A percentile compares a stretch with the other conserved stretches of the same genome.
Evolutionary conservation across 108 stramenopile species (phyloP).

Genomic region (Nitzschia sp.): DNA sequence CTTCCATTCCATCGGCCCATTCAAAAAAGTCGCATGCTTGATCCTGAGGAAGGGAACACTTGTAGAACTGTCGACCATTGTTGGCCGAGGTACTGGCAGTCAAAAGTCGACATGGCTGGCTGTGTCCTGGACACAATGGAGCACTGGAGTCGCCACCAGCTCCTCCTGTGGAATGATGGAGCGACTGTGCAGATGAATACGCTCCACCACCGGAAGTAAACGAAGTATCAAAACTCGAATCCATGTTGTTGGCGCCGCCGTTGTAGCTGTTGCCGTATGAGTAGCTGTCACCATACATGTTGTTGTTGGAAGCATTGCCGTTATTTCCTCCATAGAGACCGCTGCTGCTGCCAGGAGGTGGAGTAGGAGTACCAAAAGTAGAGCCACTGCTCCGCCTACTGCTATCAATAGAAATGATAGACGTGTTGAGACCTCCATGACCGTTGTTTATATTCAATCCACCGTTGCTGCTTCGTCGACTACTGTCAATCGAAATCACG

Average conservation of each 20-base stretch:
- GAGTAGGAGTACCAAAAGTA: not conserved
- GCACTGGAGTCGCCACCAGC: slow-evolving; percentile 16
- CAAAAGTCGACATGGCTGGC: slow-evolving; percentile 58
- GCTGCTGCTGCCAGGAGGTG: not conserved
- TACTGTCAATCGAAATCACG: slow-evolving; percentile 12
- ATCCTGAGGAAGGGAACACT: slow-evolving; percentile 71
- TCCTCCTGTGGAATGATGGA: not conserved
- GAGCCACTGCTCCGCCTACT: no score
- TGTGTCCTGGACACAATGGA: slow-evolving; percentile 83
- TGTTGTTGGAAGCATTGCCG: not conserved
- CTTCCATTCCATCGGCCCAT: slow-evolving; percentile 81
- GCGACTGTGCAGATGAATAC: not conserved
- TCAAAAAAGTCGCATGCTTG: slow-evolving; percentile 84
- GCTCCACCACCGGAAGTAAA: not conserved
- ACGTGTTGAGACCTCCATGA: no score
- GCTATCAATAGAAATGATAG: no score
- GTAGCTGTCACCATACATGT: no score
- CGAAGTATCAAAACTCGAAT: not conserved
- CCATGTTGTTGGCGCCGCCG: not conserved
- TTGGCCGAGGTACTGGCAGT: slow-evolving; percentile 68
- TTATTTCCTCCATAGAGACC: not conserved
- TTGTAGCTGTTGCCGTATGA: no score
- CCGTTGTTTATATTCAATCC: no score
- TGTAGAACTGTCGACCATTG: slow-evolving; percentile 82
- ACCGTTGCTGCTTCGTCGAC: not conserved